These are phyloP conservation scores for Ceraceosorus guamensis DNA, from an alignment of 1,284 basidiomycete genomes.

Conservation along the genomic window DNA sequence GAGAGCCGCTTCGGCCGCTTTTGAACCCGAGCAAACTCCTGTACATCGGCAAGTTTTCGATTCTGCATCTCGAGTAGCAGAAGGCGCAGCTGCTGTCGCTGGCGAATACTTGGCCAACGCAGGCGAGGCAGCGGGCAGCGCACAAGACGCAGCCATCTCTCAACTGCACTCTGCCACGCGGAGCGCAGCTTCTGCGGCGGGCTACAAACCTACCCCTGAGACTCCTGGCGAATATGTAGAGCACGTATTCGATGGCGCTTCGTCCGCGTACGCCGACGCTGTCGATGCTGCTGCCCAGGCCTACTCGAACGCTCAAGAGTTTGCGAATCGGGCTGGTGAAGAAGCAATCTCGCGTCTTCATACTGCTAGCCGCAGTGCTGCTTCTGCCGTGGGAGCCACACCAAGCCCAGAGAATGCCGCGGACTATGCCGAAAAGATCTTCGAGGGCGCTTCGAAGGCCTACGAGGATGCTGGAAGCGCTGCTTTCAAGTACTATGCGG, in stretches of 20 bases:
- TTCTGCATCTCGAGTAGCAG: too few relatives aligned
- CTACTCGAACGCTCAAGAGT: too few relatives aligned
- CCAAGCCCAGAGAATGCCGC: slow-evolving; percentile 11
- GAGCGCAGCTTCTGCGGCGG: slow-evolving; percentile 7
- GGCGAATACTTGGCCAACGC: slow-evolving; percentile 1
- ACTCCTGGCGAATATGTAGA: slow-evolving; percentile 12
- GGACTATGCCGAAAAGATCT: slow-evolving; percentile 6
- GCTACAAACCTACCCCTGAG: slow-evolving; percentile 10
- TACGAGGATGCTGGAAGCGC: too few relatives aligned
- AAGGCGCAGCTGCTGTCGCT: too few relatives aligned
- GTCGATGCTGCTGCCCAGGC: too few relatives aligned
- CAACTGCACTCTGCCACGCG: slow-evolving; percentile 2
- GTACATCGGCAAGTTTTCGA: too few relatives aligned
- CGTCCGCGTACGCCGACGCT: too few relatives aligned
- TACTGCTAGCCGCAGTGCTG: too few relatives aligned
- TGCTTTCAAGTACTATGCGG: too few relatives aligned
- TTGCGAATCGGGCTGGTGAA: too few relatives aligned
- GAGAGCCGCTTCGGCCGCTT: background rate
- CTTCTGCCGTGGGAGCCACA: slow-evolving; percentile 10
- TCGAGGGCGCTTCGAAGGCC: slow-evolving; percentile 1
- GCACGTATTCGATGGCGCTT: background rate
- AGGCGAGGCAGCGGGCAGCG: background rate
- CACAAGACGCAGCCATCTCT: background rate
- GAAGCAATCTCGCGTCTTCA: too few relatives aligned
- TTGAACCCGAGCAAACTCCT: too few relatives aligned